These are phyloP conservation scores for Solanum stenotomum DNA, from an alignment of 257 asterid species.

Conservation along the genomic window DNA sequence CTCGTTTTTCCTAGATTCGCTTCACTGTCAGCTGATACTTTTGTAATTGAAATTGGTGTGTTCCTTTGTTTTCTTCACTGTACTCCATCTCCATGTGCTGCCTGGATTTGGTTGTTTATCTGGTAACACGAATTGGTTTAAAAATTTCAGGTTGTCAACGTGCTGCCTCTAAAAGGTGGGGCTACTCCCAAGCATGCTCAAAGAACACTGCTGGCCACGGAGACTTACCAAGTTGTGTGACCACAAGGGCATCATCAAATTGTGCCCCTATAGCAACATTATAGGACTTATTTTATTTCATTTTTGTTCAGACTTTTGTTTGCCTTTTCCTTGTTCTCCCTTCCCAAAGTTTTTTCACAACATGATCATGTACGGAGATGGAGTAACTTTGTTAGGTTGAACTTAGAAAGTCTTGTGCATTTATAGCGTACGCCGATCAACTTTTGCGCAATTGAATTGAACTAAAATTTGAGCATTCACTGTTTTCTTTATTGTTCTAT, in stretches of 20 bases:
- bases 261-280: not conserved
- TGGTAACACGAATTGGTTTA: not conserved
- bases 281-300: not conserved
- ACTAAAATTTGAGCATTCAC: not conserved
- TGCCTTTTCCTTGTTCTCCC: not conserved
- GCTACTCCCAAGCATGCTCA: constrained; percentile 62
- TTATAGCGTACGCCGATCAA: not conserved
- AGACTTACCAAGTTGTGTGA: constrained; percentile 59
- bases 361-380: not conserved
- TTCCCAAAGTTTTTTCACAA: not conserved
- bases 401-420: not conserved
- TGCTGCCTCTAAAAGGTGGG: constrained; percentile 55
- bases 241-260: not conserved
- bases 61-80: not conserved
- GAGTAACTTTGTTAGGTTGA: not conserved
- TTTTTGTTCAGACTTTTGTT: not conserved
- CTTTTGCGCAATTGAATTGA: not conserved
- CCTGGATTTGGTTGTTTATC: not conserved
- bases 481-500: no score
- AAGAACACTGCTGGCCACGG: constrained; percentile 53
- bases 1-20: not conserved
- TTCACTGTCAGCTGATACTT: not conserved
- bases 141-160: constrained; percentile 41
- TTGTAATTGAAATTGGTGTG: not conserved
- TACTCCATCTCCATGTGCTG: not conserved